Evolutionary conservation across 495 filamentous ascomycete species (phyloP), one percentile per base, ranked within the genome.

Genomic region (Daldinia bambusicola): DNA sequence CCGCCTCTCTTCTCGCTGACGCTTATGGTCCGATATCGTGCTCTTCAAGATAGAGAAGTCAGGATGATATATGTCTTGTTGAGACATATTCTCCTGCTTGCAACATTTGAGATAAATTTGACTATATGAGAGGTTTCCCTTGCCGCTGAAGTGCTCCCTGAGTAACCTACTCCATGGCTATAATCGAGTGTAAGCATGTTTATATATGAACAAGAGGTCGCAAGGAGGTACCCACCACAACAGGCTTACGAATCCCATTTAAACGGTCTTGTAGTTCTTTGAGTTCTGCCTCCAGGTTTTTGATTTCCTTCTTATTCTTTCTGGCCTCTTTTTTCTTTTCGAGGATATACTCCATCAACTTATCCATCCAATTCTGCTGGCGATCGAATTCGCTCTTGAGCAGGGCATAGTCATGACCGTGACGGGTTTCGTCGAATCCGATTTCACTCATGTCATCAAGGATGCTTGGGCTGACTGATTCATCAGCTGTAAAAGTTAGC

Each of bases 51-150:
- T 3, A 31, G 45, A 50, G 8, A 81, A 63, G 30, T 75, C 63
- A 0, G 80, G 80, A 32, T 80, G 80, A 0, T 75, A 60, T 32
- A 60, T 53, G 0, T 8, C n/a, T n/a, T 2, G 51, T 16, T 51
- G 40, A 6, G 74, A 77, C 80, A 81, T 81, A 26, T 81, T 80
- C 20, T 80, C 78, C 51, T 80, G 77, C 43, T 72, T 74, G 45
- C 75, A 79, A 34, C 66, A 61, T 6, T 43, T 31, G 26, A 55
- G 61, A 53, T 76, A 72, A 3, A 78, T 41, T 0, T 38, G 1
- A 0, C 37, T 6, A 45, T 72, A 79, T 0, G 0, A 0, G 0
- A 18, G 6, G 20, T 10, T 0, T 6, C 6, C 38, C 1, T 37
- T 32, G 2, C 12, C 59, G 1, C 0, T 3, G 16, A 70, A 34